These are phyloP conservation scores for Saitozyma sp. DNA, from an alignment of 768 basidiomycete genomes.

Conservation along the genomic window DNA sequence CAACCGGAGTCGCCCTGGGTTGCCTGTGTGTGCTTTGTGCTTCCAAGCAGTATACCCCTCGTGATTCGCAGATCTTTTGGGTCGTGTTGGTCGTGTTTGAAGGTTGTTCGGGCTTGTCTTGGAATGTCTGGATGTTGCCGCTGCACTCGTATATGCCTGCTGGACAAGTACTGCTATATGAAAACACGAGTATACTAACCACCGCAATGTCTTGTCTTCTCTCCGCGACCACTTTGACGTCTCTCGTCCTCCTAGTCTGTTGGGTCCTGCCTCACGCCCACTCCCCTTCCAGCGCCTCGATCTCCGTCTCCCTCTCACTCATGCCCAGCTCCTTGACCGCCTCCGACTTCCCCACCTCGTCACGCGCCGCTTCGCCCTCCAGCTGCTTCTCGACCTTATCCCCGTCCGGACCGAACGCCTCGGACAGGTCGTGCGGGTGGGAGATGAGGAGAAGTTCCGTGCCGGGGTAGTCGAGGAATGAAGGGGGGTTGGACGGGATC, in stretches of 20 bases:
- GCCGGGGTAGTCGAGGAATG: conserved; percentile 38
- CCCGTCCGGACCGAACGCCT: conserved; percentile 38
- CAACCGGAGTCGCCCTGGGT: not conserved
- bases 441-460: conserved; percentile 43
- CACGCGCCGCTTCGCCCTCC: conserved; percentile 24
- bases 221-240: not conserved
- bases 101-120: not conserved
- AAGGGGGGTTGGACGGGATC: conserved; percentile 42
- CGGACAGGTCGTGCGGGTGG: conserved; percentile 35
- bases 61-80: not conserved
- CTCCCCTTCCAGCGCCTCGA: conserved; percentile 43
- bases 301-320: conserved; percentile 38
- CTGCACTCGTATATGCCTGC: not conserved
- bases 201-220: not conserved
- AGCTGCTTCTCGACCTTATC: conserved; percentile 40
- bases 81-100: not conserved
- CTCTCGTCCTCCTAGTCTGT: not conserved
- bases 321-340: conserved; percentile 46
- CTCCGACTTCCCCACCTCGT: conserved; percentile 14
- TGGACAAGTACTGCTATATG: not conserved
- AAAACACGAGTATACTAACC: too few relatives aligned
- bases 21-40: not conserved
- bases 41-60: not conserved
- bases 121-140: not conserved
- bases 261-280: conserved; percentile 29